Evolutionary conservation across 768 basidiomycete genomes (phyloP), one percentile per base, ranked within the genome.

Genomic region (Russula emetica): DNA sequence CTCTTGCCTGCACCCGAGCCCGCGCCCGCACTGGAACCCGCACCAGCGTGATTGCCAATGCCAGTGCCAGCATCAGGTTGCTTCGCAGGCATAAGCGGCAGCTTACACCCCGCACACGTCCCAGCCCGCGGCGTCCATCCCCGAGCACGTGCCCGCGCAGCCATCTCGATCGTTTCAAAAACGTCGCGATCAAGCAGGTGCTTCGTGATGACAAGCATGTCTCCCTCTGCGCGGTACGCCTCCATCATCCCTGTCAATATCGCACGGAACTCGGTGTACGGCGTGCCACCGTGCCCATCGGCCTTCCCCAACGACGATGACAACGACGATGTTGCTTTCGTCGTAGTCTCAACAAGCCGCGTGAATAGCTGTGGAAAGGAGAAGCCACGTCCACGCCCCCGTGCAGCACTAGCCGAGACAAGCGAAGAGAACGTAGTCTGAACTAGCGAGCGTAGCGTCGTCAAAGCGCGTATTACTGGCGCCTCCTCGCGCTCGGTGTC

Each of bases 181-280:
- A 96, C 75, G 73, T 98, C 96, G 36, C 88, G 82, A 66, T 89
- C 83, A 49, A 94, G 78, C 51, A 98, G 76, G 64, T 85, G 85
- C 66, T 88, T 91, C 26, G 93, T 90, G 69, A 96, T 94, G 49
- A 80, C 75, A 28, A 98, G 78, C 80, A 95, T 85, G 68, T 98
- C 95, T 30, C 90, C 92, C 67, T 99, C 95, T 4, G 89, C 85
- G 44, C 88, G 85, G 76, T 98, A 98, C 2, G 93, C 89, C 71
- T 96, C 94, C 69, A 98, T 76, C 92, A 98, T 99, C n/a, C 92
- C 90, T 0, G 86, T 87, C 34, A 99, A 79, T 64, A 99, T 94
- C 13, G 85, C 83, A 51, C 93, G 83, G 75, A 98, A 96, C 74
- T 98, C 95, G 24, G 87, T 85, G 74, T 98, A 98, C 30, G 86